phyloP scores from a whole-genome alignment of 2,329 filamentous ascomycete species.

The Helotiales sp. region DNA sequence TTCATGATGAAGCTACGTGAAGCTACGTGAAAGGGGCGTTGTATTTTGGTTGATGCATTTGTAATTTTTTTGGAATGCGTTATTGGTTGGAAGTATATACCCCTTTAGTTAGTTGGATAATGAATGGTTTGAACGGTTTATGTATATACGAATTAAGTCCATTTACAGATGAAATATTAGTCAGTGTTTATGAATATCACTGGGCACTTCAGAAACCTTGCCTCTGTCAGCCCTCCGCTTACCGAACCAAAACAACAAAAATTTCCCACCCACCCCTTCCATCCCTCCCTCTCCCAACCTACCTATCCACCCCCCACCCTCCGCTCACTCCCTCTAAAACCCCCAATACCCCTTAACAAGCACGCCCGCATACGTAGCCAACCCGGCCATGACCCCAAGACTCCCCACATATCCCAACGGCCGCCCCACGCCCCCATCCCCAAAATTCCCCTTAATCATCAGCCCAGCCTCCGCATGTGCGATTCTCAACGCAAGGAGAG shows the following conservation, averaged over 20 bases:
- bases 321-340: conserved; percentile 8
- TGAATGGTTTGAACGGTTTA: background rate
- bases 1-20: conserved; percentile 32
- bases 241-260: background rate
- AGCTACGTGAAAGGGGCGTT: conserved; percentile 4
- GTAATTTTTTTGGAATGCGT: background rate
- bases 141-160: background rate
- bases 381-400: conserved; percentile 19
- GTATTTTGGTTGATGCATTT: background rate
- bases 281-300: too few relatives aligned
- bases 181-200: too few relatives aligned
- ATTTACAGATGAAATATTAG: too few relatives aligned
- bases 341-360: conserved; percentile 30
- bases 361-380: conserved; percentile 24
- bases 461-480: conserved; percentile 24
- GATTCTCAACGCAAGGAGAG: conserved; percentile 24
- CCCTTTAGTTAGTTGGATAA: background rate
- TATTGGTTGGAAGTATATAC: background rate
- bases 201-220: too few relatives aligned
- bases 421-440: conserved; percentile 24
- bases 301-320: background rate
- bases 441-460: conserved; percentile 24
- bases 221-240: too few relatives aligned
- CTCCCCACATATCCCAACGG: conserved; percentile 29
- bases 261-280: too few relatives aligned